Base-by-base conservation (phyloP, 352 stramenopile genomes). In the Globisporangium nagaii region DNA sequence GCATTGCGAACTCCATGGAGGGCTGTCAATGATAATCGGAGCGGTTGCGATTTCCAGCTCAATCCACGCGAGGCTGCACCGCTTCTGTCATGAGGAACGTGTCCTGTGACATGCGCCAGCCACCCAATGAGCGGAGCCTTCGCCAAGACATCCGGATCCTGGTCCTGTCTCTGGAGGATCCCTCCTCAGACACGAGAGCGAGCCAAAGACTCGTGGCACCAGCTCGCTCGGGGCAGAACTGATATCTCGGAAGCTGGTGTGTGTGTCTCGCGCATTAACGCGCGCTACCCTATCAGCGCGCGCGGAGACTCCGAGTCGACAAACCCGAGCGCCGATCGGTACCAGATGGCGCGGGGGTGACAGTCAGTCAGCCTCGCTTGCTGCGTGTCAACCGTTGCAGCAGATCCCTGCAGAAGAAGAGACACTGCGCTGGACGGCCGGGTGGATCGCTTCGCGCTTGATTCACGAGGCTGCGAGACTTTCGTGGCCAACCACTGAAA, bases 91-190 rank as follows among this genome's bases (percentile, higher is more conserved):
- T n/a, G 20, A 15, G 43, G 43, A 36, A 37, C 43, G 43, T 50
- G 27, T 12, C 43, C 19, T 50, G 43, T 25, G 43, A 50, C 43
- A 50, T 50, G 27, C 27, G 24, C 9, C 37, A 20, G 17, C 37
- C 37, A 43, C 37, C 37, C 25, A 19, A 22, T 34, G 22, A 47
- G 11, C 12, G n/a, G 24, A 5, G 20, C 41, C 10, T 4, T 22
- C 12, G 13, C 11, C 20, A 35, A 49, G 27, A 50, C 25, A 50
- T 50, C 43, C 43, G n/a, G 43, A 47, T 34, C 9, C 42, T 50
- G 43, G 43, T 37, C 43, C 43, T 50, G 43, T 50, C 43, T 50
- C 43, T 50, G 43, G 43, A 50, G 43, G 25, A 50, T 50, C 43
- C 27, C 27, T 50, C 34, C 34, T 32, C 12, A 42, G 20, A 27